Evolutionary conservation across 495 filamentous ascomycete species (phyloP), one percentile per base, ranked within the genome.

Genomic region (Sphaerosporella brunnea): DNA sequence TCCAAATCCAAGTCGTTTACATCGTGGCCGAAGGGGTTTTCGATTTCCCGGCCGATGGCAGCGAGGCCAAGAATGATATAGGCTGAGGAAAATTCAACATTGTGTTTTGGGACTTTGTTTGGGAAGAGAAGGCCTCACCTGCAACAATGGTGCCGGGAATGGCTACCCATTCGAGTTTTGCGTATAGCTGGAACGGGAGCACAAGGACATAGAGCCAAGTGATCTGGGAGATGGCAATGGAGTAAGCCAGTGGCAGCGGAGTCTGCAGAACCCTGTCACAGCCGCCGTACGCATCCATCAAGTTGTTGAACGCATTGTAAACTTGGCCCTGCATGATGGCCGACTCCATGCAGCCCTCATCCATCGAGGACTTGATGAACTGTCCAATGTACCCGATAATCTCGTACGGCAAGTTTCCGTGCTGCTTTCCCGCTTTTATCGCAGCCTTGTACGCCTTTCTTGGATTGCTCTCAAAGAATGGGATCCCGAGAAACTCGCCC

Each of bases 1-100:
- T 86, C 82, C 0, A 92, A 70, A 7, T 81, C 80, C 11, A 93
- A 68, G 60, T 93, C 85, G 58, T 92, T 92, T 51, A 85, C 82
- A 60, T 92, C 85, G 43, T 75, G 66, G 21, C 85, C 84, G 63
- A 93, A 92, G 5, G 84, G 85, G 60, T 92, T 84, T 61, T 93
- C 84, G 53, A 93, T 80, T 64, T 92, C 82, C 53, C 77, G 74
- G 19, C 85, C 82, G 53, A 87, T 85, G 57, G 82, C 76, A 34
- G 82, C 77, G 48, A 93, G 76, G n/a, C 81, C 84, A 50, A 93
- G 72, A 59, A 93, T 88, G 51, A 92, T 90, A 60, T 93, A 92
- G 4, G 83, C 80, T 40, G 10, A n/a, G n/a, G n/a, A n/a, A n/a
- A n/a, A n/a, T n/a, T n/a, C n/a, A n/a, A n/a, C n/a, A n/a, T n/a